Percentiles rank a stretch among this genome's conserved stretches.
Conservation (phyloP, 129 eudicot genomes). For the Silybum marianum region DNA sequence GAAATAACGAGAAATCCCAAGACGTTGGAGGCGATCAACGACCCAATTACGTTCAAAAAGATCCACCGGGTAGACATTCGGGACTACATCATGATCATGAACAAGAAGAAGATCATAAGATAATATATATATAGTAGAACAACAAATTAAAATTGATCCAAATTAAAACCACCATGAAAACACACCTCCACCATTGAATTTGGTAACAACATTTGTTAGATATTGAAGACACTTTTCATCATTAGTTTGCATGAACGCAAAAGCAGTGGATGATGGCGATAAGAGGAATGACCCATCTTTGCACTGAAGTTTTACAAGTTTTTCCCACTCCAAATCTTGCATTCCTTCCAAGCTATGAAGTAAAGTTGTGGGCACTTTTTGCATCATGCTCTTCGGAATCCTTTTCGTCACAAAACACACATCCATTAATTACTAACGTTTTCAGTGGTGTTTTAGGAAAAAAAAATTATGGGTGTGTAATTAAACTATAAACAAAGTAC, state of each 20-base stretch:
- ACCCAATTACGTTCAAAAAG: slow-evolving; percentile 52
- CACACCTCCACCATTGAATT: not conserved
- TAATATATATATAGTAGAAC: not conserved
- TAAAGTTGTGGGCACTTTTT: slow-evolving; percentile 56
- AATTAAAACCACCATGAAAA: not conserved
- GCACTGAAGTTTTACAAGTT: slow-evolving; percentile 49
- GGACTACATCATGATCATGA: slow-evolving; percentile 25
- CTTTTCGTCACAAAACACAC: slow-evolving; percentile 18
- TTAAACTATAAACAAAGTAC: not conserved
- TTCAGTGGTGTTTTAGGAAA: not conserved
- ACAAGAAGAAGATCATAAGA: not conserved
- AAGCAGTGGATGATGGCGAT: slow-evolving; percentile 79
- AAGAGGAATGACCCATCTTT: slow-evolving; percentile 68
- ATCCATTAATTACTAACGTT: too few species aligned
- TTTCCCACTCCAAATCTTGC: slow-evolving; percentile 58
- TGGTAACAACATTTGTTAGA: not conserved
- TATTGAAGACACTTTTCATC: slow-evolving; percentile 47
- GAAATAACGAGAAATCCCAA: slow-evolving; percentile 51
- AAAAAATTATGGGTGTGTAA: too few species aligned
- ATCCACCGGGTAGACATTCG: slow-evolving; percentile 53
- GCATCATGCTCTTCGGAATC: slow-evolving; percentile 65
- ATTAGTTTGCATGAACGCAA: slow-evolving; percentile 63
- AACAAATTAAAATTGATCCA: not conserved
- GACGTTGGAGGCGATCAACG: slow-evolving; percentile 50
- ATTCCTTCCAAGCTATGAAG: slow-evolving; percentile 74